These are phyloP conservation scores for Zelonia costaricensis DNA, from an alignment of 208 protist species.

Conservation along the genomic window DNA sequence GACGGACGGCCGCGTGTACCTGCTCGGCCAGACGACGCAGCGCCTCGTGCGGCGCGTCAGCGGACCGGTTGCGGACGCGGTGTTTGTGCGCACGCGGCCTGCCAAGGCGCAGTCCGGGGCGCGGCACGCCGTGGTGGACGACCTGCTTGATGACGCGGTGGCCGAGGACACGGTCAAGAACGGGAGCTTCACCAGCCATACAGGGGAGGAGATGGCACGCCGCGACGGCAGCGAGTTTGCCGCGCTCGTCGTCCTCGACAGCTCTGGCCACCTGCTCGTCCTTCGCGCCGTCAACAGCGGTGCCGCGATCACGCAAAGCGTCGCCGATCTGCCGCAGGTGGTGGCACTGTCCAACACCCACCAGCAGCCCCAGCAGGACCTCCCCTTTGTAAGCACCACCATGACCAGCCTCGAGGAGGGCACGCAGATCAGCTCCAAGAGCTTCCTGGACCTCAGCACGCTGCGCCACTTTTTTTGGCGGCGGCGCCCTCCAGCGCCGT, in stretches of 20 bases:
- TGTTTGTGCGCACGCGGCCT: conserved; percentile 49
- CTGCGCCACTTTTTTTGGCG: conserved; percentile 42
- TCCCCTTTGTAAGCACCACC: conserved; percentile 18
- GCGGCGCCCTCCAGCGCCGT: conserved; percentile 3
- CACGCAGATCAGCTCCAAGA: conserved; percentile 32
- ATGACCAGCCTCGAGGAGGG: conserved; percentile 2
- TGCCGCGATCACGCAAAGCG: conserved; percentile 35
- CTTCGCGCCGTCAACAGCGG: conserved; percentile 48
- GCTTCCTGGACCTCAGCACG: conserved; percentile 55
- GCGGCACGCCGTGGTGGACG: conserved; percentile 34
- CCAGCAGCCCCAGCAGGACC: conserved; percentile 2
- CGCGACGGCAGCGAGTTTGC: conserved; percentile 16
- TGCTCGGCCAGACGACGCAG: conserved; percentile 30
- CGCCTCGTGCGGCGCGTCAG: conserved; percentile 45
- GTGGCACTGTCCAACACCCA: conserved; percentile 40
- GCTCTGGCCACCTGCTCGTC: conserved; percentile 60
- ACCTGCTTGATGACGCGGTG: conserved; percentile 29
- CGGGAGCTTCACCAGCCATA: conserved; percentile 8
- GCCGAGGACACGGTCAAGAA: conserved; percentile 11
- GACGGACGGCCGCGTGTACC: conserved; percentile 56
- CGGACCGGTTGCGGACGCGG: conserved; percentile 71
- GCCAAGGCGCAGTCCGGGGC: conserved; percentile 3
- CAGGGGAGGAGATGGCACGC: conserved; percentile 5
- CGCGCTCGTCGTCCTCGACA: conserved; percentile 70
- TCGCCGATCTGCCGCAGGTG: conserved; percentile 66